Percentiles rank a stretch among this genome's conserved stretches.
These are phyloP conservation scores for Terfezia claveryi DNA, from an alignment of 495 filamentous ascomycete genomes.

Conservation along the genomic window DNA sequence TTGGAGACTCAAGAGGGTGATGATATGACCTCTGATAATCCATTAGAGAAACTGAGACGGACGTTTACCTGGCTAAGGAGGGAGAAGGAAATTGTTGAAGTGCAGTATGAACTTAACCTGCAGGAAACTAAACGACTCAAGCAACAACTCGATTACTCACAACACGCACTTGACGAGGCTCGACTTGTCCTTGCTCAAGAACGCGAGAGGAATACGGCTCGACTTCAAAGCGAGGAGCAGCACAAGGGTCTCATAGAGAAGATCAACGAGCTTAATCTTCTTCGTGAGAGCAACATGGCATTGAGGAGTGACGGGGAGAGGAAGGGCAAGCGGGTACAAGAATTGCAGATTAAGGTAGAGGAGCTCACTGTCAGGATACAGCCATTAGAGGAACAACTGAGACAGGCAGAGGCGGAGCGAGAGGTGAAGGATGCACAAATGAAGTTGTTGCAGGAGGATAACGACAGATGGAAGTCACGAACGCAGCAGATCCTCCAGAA, in stretches of 20 bases:
- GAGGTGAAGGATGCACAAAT: constrained; percentile 68
- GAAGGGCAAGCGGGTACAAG: constrained; percentile 45
- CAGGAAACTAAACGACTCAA: constrained; percentile 71
- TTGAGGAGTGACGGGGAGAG: constrained; percentile 67
- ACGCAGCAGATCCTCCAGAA: constrained; percentile 87
- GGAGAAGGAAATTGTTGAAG: constrained; percentile 93
- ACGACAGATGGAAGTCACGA: constrained; percentile 79
- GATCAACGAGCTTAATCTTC: constrained; percentile 79
- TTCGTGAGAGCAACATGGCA: constrained; percentile 78
- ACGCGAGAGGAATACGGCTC: constrained; percentile 52
- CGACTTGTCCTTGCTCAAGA: constrained; percentile 73
- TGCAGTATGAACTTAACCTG: constrained; percentile 69
- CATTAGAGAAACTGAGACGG: constrained; percentile 57
- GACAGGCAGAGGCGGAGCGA: constrained; percentile 57
- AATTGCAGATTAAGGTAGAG: constrained; percentile 51
- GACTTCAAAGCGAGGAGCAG: constrained; percentile 41
- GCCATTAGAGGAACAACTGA: constrained; percentile 54
- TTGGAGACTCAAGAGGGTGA: constrained; percentile 22
- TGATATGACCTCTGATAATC: constrained; percentile 22
- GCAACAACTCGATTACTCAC: constrained; percentile 71
- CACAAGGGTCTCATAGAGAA: constrained; percentile 83
- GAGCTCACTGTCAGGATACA: constrained; percentile 54
- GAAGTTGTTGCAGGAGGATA: constrained; percentile 61
- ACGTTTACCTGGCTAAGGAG: constrained; percentile 76
- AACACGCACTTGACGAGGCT: constrained; percentile 65